Conservation (phyloP, 2,329 filamentous ascomycete species). For the Alternaria angustiovoidea region DNA sequence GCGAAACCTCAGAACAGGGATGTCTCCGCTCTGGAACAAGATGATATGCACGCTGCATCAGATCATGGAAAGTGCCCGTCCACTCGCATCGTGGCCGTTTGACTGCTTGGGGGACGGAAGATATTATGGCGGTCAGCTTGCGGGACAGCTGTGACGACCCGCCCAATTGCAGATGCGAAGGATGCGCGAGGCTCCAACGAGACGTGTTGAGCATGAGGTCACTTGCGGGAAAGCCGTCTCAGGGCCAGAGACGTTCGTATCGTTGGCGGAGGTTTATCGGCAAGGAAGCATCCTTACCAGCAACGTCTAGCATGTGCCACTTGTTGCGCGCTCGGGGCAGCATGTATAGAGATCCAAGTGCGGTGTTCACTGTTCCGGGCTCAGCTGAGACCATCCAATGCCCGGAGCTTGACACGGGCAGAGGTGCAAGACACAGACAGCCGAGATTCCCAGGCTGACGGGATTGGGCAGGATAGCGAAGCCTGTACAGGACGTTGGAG, state of each 20-base stretch:
- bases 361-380: slow-evolving; percentile 15
- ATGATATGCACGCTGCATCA: slow-evolving; percentile 47
- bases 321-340: slow-evolving; percentile 11
- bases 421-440: slow-evolving; percentile 14
- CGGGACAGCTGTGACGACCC: slow-evolving; percentile 28
- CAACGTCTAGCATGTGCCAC: slow-evolving; percentile 13
- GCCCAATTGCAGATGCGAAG: slow-evolving; percentile 25
- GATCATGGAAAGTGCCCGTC: slow-evolving; percentile 35
- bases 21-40: slow-evolving; percentile 33
- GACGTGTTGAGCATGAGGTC: slow-evolving; percentile 26
- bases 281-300: slow-evolving; percentile 11
- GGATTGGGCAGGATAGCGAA: slow-evolving; percentile 20
- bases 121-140: slow-evolving; percentile 43
- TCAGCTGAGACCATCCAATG: slow-evolving; percentile 17
- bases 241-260: slow-evolving; percentile 13
- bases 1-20: slow-evolving; percentile 34
- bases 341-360: slow-evolving; percentile 12
- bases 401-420: slow-evolving; percentile 20
- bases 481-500: slow-evolving; percentile 27
- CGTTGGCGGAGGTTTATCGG: slow-evolving; percentile 16
- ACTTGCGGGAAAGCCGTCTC: slow-evolving; percentile 19
- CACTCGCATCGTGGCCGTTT: slow-evolving; percentile 29
- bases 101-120: slow-evolving; percentile 24
- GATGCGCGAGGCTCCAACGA: slow-evolving; percentile 17
- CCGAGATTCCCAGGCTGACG: background rate